Conservation (phyloP, 257 asterid species). For the Rehmannia glutinosa region DNA sequence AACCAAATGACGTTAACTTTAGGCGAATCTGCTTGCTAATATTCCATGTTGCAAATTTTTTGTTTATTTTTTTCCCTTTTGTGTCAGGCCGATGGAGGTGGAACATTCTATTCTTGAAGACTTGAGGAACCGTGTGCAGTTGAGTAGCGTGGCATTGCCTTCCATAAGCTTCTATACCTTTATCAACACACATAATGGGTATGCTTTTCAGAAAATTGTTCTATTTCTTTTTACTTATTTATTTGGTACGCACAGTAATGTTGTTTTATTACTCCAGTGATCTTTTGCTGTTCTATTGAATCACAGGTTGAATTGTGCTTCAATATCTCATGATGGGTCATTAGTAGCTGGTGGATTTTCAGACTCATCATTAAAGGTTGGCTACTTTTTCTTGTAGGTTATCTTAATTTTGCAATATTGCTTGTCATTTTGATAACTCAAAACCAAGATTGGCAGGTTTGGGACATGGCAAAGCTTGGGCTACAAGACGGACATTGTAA, state of each 20-base stretch:
- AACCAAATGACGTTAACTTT: background rate
- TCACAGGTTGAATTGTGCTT: conserved; percentile 77
- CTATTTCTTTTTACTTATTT: background rate
- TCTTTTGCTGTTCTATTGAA: conserved; percentile 8
- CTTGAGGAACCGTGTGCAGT: conserved; percentile 88
- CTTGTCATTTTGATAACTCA: conserved; percentile 23
- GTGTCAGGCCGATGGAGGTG: conserved; percentile 72
- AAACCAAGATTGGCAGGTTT: conserved; percentile 52
- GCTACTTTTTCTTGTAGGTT: conserved; percentile 15
- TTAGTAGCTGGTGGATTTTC: conserved; percentile 97
- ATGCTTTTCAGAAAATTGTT: conserved; percentile 15
- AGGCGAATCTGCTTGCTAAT: conserved; percentile 12
- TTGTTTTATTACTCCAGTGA: conserved; percentile 6
- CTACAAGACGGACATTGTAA: conserved; percentile 61
- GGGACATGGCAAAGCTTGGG: conserved; percentile 99
- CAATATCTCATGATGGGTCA: conserved; percentile 94
- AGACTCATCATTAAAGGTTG: conserved; percentile 90
- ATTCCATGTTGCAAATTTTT: background rate
- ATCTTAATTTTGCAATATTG: background rate
- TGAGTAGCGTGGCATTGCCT: conserved; percentile 72
- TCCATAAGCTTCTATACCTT: conserved; percentile 93
- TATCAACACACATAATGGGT: conserved; percentile 89
- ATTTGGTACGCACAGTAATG: too few relatives aligned
- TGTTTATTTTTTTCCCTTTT: conserved; percentile 4
- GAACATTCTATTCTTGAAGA: conserved; percentile 95